Evolutionary conservation across 1,284 basidiomycete genomes (phyloP).

Genomic region (Rhodotorula glutinis): DNA sequence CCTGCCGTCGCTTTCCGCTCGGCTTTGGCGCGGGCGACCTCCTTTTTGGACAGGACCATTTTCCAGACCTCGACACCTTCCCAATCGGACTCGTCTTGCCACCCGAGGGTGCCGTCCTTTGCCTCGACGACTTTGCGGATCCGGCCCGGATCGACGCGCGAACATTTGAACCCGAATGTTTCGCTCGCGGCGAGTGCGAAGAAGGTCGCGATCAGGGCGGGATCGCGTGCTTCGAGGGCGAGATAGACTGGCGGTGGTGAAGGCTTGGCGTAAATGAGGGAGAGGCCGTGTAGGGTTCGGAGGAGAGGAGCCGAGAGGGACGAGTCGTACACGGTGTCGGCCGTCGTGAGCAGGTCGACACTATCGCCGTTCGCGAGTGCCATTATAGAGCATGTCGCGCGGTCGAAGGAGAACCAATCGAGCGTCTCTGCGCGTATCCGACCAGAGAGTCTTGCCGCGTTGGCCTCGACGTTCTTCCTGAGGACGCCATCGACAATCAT

Average conservation of each 20-base stretch:
- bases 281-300: constrained; percentile 61
- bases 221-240: constrained; percentile 73
- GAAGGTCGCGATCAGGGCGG: constrained; percentile 60
- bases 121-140: constrained; percentile 53
- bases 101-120: constrained; percentile 47
- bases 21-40: background rate
- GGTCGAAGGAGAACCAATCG: constrained; percentile 52
- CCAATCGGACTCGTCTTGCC: constrained; percentile 65
- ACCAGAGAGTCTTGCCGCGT: constrained; percentile 43
- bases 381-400: constrained; percentile 51
- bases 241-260: constrained; percentile 56
- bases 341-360: constrained; percentile 75
- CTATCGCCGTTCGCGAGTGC: constrained; percentile 45
- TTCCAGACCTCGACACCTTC: constrained; percentile 73
- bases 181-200: constrained; percentile 55
- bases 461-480: constrained; percentile 60
- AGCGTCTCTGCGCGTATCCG: constrained; percentile 51
- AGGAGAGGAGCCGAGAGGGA: constrained; percentile 68
- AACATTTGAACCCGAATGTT: constrained; percentile 58
- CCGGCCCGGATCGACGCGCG: constrained; percentile 61
- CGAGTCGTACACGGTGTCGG: constrained; percentile 75
- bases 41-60: constrained; percentile 5
- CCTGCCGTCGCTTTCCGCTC: background rate
- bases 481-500: constrained; percentile 68
- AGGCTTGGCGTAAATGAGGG: constrained; percentile 36